Base-by-base conservation (phyloP, 2,329 filamentous ascomycete species). In the Ophiostoma novo-ulmi region DNA sequence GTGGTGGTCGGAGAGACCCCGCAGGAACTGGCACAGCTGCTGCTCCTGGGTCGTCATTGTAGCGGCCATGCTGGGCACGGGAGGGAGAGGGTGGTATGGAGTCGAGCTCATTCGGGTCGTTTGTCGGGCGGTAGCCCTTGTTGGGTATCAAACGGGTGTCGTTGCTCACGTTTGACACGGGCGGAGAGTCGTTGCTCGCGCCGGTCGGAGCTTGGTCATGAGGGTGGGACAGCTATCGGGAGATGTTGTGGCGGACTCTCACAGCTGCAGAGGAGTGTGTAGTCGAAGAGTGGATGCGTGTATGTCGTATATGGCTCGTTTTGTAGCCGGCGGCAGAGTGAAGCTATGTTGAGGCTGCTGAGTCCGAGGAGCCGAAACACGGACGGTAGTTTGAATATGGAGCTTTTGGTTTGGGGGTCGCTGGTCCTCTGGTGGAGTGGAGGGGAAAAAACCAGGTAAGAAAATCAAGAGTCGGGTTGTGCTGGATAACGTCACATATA, bases 1-100 rank as follows among this genome's bases (percentile, higher is more conserved):
- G 82, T 91, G 89, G 74, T 86, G 84, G 75, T 84, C 83, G 70
- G 95, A 94, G 77, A 96, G 87, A 77, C 90, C 87, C 78, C 91
- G 88, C 77, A 99, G 87, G 77, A 92, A 88, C 79, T 91, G 87
- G 79, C 91, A 94, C 81, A 98, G 91, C 83, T 91, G 89, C 81
- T 86, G 89, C 85, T 97, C 93, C 78, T 88, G 87, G 22, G 87
- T 88, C 74, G 87, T 85, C 82, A 88, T 84, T 31, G 70, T 17
- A 48, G 44, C 13, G 68, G 68, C 70, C 71, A 73, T 72, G 68
- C 26, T n/a, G n/a, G 68, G 14, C 10, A 38, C 11, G 13, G 67
- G 35, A 35, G 36, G 66, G 35, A 61, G 58, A 36, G 38, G 38
- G 38, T n/a, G 58, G 69, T 70, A 41, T 22, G 39, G 65, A 48